These are phyloP conservation scores for Cnidoscolus chayamansa DNA, from an alignment of 441 rosid genomes.

Conservation along the genomic window DNA sequence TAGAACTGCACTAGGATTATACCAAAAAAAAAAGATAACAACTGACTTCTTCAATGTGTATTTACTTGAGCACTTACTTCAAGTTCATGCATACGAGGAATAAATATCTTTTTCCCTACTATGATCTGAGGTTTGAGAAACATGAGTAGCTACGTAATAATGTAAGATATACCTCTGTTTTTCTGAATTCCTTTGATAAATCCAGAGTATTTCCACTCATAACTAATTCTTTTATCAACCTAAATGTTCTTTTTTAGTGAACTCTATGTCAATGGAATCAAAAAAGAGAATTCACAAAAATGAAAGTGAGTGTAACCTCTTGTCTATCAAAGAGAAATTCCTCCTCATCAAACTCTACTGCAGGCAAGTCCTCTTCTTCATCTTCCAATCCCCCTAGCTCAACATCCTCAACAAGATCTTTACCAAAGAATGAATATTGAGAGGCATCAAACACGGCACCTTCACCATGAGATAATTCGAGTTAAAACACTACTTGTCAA, in stretches of 20 bases:
- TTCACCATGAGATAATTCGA: conserved; percentile 24
- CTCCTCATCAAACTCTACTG: conserved; percentile 53
- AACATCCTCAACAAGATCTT: conserved; percentile 74
- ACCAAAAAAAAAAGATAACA: too few relatives aligned
- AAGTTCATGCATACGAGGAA: not conserved
- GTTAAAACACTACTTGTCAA: not conserved
- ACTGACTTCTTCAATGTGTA: not conserved
- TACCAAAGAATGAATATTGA: conserved; percentile 86
- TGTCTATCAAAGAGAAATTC: conserved; percentile 61
- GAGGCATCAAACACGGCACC: conserved; percentile 76
- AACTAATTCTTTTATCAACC: not conserved
- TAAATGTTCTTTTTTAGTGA: not conserved
- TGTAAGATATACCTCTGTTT: not conserved
- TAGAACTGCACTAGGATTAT: not conserved
- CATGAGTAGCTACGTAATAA: not conserved
- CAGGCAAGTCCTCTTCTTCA: conserved; percentile 51
- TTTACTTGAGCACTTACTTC: not conserved
- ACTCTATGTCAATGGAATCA: not conserved
- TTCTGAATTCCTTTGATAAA: not conserved
- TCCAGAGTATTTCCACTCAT: not conserved
- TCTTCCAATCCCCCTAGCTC: conserved; percentile 93
- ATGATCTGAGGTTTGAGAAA: not conserved
- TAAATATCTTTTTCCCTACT: not conserved
- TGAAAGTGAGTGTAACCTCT: conserved; percentile 42
- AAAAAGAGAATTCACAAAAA: not conserved